Percentiles rank a stretch among this genome's conserved stretches.
phyloP scores from a whole-genome alignment of 1,284 basidiomycete genomes.

The Ceratobasidium papillatum region DNA sequence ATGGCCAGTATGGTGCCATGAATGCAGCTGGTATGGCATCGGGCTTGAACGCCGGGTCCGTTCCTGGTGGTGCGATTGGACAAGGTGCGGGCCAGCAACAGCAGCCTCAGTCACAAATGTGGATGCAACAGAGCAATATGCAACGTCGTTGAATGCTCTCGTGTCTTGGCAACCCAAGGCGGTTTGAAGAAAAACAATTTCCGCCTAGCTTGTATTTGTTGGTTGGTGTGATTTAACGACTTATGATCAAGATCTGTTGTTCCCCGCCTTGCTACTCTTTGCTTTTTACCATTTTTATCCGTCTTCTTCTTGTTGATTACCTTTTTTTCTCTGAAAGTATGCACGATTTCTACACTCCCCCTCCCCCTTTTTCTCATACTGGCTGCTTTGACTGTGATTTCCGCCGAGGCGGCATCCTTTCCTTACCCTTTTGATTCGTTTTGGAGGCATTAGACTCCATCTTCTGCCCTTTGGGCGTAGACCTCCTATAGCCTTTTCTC shows the following conservation, averaged over 20 bases:
- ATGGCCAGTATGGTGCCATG: constrained; percentile 25
- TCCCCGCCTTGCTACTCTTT: background rate
- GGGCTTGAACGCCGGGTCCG: constrained; percentile 17
- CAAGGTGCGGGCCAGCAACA: constrained; percentile 28
- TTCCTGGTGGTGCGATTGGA: constrained; percentile 29
- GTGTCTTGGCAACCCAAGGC: background rate
- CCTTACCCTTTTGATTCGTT: constrained; percentile 1
- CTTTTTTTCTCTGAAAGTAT: constrained; percentile 8
- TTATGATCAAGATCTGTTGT: background rate
- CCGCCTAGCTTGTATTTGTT: constrained; percentile 5
- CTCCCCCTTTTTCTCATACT: constrained; percentile 15
- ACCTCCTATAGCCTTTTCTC: background rate
- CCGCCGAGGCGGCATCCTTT: constrained; percentile 5
- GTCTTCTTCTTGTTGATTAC: constrained; percentile 30
- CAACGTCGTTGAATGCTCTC: constrained; percentile 23
- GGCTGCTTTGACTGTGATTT: background rate
- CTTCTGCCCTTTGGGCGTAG: background rate
- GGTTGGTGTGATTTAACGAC: constrained; percentile 10
- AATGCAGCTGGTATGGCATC: constrained; percentile 34
- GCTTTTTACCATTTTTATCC: constrained; percentile 35
- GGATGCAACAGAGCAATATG: constrained; percentile 39
- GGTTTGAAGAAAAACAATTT: constrained; percentile 13
- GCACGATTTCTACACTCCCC: constrained; percentile 17
- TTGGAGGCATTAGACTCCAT: background rate
- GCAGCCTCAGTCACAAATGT: constrained; percentile 36